Evolutionary conservation across 2,329 filamentous ascomycete species (phyloP).

Genomic region (Endocalyx cinctus): DNA sequence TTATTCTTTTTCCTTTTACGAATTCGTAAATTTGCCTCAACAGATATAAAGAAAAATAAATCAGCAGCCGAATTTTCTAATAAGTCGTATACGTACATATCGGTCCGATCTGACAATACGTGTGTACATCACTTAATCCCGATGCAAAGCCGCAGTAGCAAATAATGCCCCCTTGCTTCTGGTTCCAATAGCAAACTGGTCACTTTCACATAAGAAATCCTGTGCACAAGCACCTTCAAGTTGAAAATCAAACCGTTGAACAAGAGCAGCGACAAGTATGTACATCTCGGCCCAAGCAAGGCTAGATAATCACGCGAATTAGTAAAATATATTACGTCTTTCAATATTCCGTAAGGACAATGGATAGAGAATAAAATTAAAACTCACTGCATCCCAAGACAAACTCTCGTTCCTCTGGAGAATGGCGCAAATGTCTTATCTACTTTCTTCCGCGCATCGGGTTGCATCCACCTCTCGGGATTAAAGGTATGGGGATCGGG

Average conservation of each 20-base stretch:
- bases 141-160: too few species aligned
- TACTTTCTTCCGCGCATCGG: neutral
- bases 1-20: too few species aligned
- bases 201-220: neutral
- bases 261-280: neutral
- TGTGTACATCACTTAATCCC: too few species aligned
- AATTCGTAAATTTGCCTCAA: too few species aligned
- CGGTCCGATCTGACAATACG: too few species aligned
- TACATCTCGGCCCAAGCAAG: slow-evolving; percentile 4
- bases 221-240: neutral
- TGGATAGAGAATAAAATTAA: neutral
- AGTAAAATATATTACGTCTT: neutral
- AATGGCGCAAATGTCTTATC: slow-evolving; percentile 2
- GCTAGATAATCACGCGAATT: neutral
- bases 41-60: too few species aligned
- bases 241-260: neutral
- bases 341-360: too few species aligned
- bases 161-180: too few species aligned
- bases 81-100: too few species aligned
- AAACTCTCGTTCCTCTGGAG: slow-evolving; percentile 6
- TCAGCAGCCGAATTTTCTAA: too few species aligned
- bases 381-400: slow-evolving; percentile 9
- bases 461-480: slow-evolving; percentile 4
- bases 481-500: slow-evolving; percentile 2
- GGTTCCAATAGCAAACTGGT: neutral